Percentiles rank a stretch among this genome's conserved stretches.
Evolutionary conservation across 2,329 filamentous ascomycete species (phyloP).

Genomic region (Cucurbitaria berberidis): DNA sequence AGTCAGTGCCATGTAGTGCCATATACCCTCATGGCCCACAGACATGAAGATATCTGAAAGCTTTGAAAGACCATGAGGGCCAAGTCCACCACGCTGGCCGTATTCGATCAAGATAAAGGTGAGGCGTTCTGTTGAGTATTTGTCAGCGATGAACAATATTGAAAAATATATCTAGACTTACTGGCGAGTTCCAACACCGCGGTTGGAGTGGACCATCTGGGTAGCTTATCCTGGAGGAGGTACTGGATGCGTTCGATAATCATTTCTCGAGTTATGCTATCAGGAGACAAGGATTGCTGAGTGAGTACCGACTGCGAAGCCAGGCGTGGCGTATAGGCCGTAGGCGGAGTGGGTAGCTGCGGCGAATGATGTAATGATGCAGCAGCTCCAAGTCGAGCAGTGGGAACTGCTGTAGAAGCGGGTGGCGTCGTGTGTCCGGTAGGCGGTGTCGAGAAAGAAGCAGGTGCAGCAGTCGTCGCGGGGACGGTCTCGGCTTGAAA

Average conservation of each 20-base stretch:
- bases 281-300: background rate
- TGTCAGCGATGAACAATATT: background rate
- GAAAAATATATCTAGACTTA: background rate
- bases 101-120: background rate
- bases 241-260: slow-evolving; percentile 3
- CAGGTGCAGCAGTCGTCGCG: background rate
- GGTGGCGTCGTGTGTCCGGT: background rate
- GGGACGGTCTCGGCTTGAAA: background rate
- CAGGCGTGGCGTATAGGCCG: background rate
- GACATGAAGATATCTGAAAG: slow-evolving; percentile 8
- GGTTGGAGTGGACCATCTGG: background rate
- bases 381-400: background rate
- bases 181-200: background rate
- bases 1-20: slow-evolving; percentile 12
- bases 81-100: slow-evolving; percentile 5
- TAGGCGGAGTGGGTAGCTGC: background rate
- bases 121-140: background rate
- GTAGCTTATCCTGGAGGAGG: slow-evolving; percentile 1
- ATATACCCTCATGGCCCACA: slow-evolving; percentile 7
- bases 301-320: background rate
- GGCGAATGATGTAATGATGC: background rate
- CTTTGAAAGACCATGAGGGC: slow-evolving; percentile 5
- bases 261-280: slow-evolving; percentile 2
- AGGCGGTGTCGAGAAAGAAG: background rate
- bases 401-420: background rate